These are phyloP conservation scores for Suillus weaverae DNA, from an alignment of 768 basidiomycete species.

Conservation along the genomic window DNA sequence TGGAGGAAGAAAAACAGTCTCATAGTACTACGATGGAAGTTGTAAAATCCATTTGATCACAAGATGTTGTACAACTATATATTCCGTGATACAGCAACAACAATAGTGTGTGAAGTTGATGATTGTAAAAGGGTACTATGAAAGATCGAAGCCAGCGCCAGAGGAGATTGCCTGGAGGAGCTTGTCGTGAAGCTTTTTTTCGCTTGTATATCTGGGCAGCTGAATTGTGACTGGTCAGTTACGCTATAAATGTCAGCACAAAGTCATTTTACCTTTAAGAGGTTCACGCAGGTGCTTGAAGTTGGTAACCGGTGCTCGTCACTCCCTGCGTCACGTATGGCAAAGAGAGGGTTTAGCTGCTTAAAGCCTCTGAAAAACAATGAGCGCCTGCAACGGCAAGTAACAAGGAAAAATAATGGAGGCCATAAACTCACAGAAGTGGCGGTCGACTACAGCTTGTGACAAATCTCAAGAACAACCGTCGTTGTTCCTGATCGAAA, in stretches of 20 bases:
- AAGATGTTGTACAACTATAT: constrained; percentile 13
- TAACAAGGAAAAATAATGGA: not conserved
- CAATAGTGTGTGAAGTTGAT: too few species aligned
- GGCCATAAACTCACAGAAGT: constrained; percentile 57
- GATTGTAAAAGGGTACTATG: constrained; percentile 38
- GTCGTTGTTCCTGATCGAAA: constrained; percentile 79
- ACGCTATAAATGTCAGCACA: constrained; percentile 7
- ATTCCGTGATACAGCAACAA: constrained; percentile 2
- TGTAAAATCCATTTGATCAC: constrained; percentile 2
- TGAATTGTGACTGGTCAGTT: constrained; percentile 26
- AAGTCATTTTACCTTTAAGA: constrained; percentile 66
- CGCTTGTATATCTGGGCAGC: constrained; percentile 71
- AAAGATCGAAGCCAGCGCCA: constrained; percentile 91
- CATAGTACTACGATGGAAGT: constrained; percentile 19
- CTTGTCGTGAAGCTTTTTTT: constrained; percentile 67
- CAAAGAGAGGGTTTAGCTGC: constrained; percentile 85
- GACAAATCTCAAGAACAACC: constrained; percentile 82
- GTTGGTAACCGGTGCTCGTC: constrained; percentile 75
- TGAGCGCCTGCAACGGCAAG: not conserved
- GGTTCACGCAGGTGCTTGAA: constrained; percentile 87
- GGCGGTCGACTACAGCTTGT: constrained; percentile 92
- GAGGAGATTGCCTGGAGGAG: constrained; percentile 84
- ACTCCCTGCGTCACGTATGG: constrained; percentile 76
- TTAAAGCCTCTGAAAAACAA: constrained; percentile 64
- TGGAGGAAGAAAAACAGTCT: constrained; percentile 19